Evolutionary conservation across 164 flowering plant genomes (phyloP).

Genomic region (Nelumbo lutea): DNA sequence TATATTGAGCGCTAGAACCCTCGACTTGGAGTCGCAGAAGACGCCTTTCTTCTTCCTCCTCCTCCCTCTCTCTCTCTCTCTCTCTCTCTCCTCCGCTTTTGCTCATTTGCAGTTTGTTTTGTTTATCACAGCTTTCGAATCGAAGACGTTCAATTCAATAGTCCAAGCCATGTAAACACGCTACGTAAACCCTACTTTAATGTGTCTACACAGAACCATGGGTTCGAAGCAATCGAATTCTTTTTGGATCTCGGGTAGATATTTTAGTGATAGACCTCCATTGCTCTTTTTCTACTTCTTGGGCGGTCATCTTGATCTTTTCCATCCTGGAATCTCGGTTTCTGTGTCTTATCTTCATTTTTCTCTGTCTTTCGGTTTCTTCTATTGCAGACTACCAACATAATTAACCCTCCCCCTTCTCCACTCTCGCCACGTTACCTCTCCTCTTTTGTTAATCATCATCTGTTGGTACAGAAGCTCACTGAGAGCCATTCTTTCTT

Average conservation of each 20-base stretch:
- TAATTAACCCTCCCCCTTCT: constrained; percentile 8
- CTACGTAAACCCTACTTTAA: too few relatives aligned
- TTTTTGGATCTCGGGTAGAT: constrained; percentile 15
- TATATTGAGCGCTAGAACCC: constrained; percentile 43
- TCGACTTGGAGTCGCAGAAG: constrained; percentile 11
- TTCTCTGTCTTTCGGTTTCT: background rate
- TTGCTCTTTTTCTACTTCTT: background rate
- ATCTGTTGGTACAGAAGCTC: too few relatives aligned
- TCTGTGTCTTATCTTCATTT: constrained; percentile 2
- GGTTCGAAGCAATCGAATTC: constrained; percentile 16
- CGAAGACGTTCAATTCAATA: too few relatives aligned
- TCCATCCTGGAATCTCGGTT: constrained; percentile 12
- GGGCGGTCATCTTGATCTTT: background rate
- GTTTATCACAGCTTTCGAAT: too few relatives aligned
- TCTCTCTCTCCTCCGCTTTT: too few relatives aligned
- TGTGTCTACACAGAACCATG: background rate
- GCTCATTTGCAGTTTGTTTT: too few relatives aligned
- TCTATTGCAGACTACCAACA: background rate
- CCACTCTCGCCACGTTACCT: constrained; percentile 18
- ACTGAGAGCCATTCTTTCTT: too few relatives aligned
- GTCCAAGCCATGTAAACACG: too few relatives aligned
- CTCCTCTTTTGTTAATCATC: background rate
- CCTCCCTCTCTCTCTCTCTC: too few relatives aligned
- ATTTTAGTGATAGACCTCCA: background rate
- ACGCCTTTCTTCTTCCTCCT: constrained; percentile 12